Base-by-base conservation (phyloP, 495 filamentous ascomycete species). In the Podospora pseudoanserina region DNA sequence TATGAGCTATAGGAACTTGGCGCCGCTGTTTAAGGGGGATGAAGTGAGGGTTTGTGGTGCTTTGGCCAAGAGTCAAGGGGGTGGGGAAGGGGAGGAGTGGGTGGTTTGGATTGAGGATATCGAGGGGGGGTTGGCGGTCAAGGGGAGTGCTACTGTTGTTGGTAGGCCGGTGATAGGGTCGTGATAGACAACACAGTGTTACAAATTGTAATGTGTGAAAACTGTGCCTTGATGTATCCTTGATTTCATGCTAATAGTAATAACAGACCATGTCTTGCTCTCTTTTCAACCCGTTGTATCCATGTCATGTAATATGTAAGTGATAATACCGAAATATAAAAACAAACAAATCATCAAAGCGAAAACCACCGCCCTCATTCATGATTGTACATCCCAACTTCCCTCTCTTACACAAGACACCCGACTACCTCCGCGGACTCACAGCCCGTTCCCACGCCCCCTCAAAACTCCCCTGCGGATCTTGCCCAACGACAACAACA, bases 1-100 rank as follows among this genome's bases (percentile, higher is more conserved):
- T 0, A 83, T 98, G 56, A 84, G 91, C 55, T 98, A 97, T 74
- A 86, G 84, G 32, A 96, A 97, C 74, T 69, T 96, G n/a, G 86
- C 90, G 19, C 92, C 94, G 57, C 78, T 98, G 18, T 94, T 90
- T 79, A 89, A 86, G 2, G 85, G 86, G 26, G 90, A 96, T 75
- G 74, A 84, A 56, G 74, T 91, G 75, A 80, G 69, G 11, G 76
- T 93, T 15, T 92, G 90, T 70, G 77, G 85, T 2, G 84, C 80
- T 65, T 70, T 69, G 34, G 69, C 63, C 9, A 71, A 70, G 26
- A 63, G 68, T 34, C 16, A 44, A 49, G 53, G 66, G 56, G 60
- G 69, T 32, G 56, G 7, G 62, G 65, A 67, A 72, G 20, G 32
- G 16, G 2, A 66, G 28, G 75, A 67, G 27, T 90, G 82, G 85